Base-by-base conservation (phyloP, 108 stramenopile genomes). In the Skeletonema potamos region DNA sequence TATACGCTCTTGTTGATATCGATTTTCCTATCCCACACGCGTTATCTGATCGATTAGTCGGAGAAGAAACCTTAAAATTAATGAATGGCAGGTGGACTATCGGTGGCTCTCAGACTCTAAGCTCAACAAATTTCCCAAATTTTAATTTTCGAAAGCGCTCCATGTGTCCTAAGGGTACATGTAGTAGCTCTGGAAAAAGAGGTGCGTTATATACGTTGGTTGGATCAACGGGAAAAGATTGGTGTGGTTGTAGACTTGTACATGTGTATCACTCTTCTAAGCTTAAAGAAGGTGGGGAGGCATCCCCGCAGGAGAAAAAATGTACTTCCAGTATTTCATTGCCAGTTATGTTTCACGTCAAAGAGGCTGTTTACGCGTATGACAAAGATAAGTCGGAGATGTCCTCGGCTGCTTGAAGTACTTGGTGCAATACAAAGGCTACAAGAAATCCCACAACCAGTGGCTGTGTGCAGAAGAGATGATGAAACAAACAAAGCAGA, bases 341-440 rank as follows among this genome's bases (percentile, higher is more conserved):
- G 48, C 48, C 48, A 6, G 48, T 24, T n/a, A 51, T 22, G 8
- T 51, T 51, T 51, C 3, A 4, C 20, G 30, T 67, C 54, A 67
- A 67, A 6, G 66, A 67, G 44, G 15, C 17, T n/a, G 55, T 72
- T 57, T 72, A 57, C 33, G 71, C 64, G 3, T 65, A 54, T 17
- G 48, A 66, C 28, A 66, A 67, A 66, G 11, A 29, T 15, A 44
- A 56, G 27, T 51, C 48, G 9, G 48, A 73, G 67, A 68, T 37
- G 6, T 13, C 8, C 0, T 5, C 15, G 70, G 32, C 2, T 12
- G 48, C 27, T 32, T 59, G 29, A 58, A 66, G 27, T 73, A 73
- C 36, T 66, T 41, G 18, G 72, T 73, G 4, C 72, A 66, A 26
- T 72, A 72, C 32, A 15, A 30, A n/a, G 71, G 64, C 8, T 72